phyloP scores from a whole-genome alignment of 352 stramenopile species.

The Phytophthora cactorum region DNA sequence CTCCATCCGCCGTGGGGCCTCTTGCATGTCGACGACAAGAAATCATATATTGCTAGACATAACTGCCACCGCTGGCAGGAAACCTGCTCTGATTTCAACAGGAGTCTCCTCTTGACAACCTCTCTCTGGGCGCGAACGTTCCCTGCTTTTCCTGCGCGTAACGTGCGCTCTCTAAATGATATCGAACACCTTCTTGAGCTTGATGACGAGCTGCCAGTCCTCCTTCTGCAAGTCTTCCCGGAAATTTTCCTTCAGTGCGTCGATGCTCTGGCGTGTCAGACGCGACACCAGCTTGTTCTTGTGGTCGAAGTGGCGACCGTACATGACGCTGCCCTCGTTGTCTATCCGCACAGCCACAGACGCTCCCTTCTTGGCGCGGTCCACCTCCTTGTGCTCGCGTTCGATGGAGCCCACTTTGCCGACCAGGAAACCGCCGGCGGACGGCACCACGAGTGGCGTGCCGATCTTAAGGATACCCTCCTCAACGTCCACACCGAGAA shows the following conservation, averaged over 20 bases:
- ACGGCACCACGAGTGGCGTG: constrained; percentile 94
- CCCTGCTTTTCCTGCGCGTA: constrained; percentile 10
- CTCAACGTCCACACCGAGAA: constrained; percentile 97
- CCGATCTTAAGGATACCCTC: constrained; percentile 98
- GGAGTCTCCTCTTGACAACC: constrained; percentile 14
- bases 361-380: constrained; percentile 94
- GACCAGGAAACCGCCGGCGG: constrained; percentile 83
- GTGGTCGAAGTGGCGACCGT: constrained; percentile 97
- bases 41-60: constrained; percentile 35
- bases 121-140: constrained; percentile 16
- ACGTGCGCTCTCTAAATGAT: constrained; percentile 90
- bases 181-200: constrained; percentile 99
- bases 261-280: constrained; percentile 94
- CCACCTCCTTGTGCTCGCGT: constrained; percentile 95
- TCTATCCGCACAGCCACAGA: constrained; percentile 97
- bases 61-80: constrained; percentile 19
- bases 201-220: constrained; percentile 98
- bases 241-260: constrained; percentile 99
- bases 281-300: constrained; percentile 88
- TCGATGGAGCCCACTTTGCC: constrained; percentile 97
- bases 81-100: constrained; percentile 25
- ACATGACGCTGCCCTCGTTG: constrained; percentile 96
- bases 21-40: constrained; percentile 1
- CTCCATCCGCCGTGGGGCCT: neutral
- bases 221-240: constrained; percentile 98